A percentile compares a stretch with the other conserved stretches of the same genome.
These are phyloP conservation scores for Entonaema liquescens DNA, from an alignment of 495 filamentous ascomycete genomes.

Conservation along the genomic window DNA sequence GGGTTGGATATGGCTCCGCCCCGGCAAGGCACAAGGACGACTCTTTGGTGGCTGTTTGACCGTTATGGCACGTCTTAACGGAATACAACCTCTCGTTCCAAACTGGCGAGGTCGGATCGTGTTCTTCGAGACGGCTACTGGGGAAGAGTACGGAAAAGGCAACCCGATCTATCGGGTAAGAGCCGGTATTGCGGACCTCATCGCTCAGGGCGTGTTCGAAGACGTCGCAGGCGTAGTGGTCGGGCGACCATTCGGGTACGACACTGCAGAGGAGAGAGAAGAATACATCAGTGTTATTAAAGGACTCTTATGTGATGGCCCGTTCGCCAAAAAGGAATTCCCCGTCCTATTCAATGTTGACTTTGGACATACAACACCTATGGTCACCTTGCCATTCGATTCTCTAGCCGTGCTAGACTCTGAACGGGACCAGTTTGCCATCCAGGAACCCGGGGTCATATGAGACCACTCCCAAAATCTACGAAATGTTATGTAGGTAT, in stretches of 20 bases:
- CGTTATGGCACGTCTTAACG: slow-evolving; percentile 42
- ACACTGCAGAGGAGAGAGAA: slow-evolving; percentile 34
- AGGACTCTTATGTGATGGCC: slow-evolving; percentile 36
- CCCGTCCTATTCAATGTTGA: not conserved
- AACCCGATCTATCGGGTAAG: slow-evolving; percentile 12
- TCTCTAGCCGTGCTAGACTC: not conserved
- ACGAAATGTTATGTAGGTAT: too few relatives aligned
- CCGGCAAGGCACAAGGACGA: slow-evolving; percentile 36
- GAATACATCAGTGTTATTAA: slow-evolving; percentile 35
- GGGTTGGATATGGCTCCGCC: slow-evolving; percentile 39
- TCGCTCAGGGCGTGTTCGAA: slow-evolving; percentile 47
- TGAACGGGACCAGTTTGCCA: not conserved
- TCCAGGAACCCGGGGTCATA: not conserved
- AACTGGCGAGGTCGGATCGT: not conserved
- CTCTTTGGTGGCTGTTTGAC: slow-evolving; percentile 48
- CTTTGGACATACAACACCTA: not conserved
- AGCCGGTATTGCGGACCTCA: slow-evolving; percentile 45
- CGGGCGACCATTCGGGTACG: slow-evolving; percentile 44
- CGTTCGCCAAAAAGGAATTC: slow-evolving; percentile 19
- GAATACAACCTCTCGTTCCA: slow-evolving; percentile 30
- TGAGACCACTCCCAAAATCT: not conserved
- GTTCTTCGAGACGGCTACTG: not conserved
- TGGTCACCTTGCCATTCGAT: not conserved
- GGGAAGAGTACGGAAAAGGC: not conserved
- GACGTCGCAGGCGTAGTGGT: slow-evolving; percentile 46